These are phyloP conservation scores for Fusarium sp. DNA, from an alignment of 2,329 filamentous ascomycete genomes.

Conservation along the genomic window DNA sequence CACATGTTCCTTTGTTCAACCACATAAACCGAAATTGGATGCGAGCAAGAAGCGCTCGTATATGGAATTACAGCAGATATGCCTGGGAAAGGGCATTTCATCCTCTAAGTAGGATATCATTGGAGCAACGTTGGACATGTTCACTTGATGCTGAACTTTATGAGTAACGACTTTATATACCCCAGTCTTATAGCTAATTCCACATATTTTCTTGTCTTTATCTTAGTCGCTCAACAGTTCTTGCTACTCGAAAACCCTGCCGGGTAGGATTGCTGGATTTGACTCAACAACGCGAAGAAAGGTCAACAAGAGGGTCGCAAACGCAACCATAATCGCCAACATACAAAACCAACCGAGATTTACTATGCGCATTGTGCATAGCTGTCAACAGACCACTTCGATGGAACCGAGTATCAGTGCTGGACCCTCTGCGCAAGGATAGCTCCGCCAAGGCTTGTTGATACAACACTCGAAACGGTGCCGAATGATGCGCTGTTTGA, in stretches of 20 bases:
- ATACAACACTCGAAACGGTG: background rate
- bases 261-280: background rate
- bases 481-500: background rate
- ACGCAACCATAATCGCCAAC: background rate
- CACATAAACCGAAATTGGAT: background rate
- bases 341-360: background rate
- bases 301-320: background rate
- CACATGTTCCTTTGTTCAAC: slow-evolving; percentile 36
- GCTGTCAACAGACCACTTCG: background rate
- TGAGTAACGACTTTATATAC: slow-evolving; percentile 41
- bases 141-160: slow-evolving; percentile 28
- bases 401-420: background rate
- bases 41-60: background rate
- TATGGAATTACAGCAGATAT: background rate
- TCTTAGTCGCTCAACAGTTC: background rate
- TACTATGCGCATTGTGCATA: background rate
- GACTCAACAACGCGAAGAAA: background rate
- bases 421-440: background rate
- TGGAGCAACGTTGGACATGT: slow-evolving; percentile 14
- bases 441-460: background rate
- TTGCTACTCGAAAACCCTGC: background rate
- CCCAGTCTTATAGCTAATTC: slow-evolving; percentile 32
- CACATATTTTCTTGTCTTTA: slow-evolving; percentile 1
- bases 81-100: slow-evolving; percentile 16
- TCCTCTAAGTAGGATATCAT: slow-evolving; percentile 18